A percentile compares a stretch with the other conserved stretches of the same genome.
Conservation (phyloP, 2,329 filamentous ascomycete genomes). For the Penicillium olsonii region DNA sequence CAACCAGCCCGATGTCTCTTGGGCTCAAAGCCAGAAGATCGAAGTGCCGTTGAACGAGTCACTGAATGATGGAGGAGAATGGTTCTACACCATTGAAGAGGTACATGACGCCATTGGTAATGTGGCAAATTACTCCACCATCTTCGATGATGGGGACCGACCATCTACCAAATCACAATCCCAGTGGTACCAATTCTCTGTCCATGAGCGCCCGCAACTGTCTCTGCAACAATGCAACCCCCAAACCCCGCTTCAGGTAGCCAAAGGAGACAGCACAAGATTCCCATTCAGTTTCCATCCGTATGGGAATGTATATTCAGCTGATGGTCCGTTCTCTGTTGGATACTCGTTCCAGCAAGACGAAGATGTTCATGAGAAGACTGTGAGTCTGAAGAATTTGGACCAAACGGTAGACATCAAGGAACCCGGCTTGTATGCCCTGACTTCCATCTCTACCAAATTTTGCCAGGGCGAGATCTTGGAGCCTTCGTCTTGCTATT, state of each 20-base stretch:
- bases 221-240: slow-evolving; percentile 74
- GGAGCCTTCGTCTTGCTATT: slow-evolving; percentile 89
- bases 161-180: slow-evolving; percentile 60
- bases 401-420: slow-evolving; percentile 68
- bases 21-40: slow-evolving; percentile 76
- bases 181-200: slow-evolving; percentile 75
- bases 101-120: slow-evolving; percentile 92
- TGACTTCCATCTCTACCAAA: slow-evolving; percentile 76
- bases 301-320: slow-evolving; percentile 57
- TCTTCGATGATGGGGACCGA: slow-evolving; percentile 67
- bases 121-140: slow-evolving; percentile 67
- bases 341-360: slow-evolving; percentile 74
- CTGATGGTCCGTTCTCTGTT: slow-evolving; percentile 69
- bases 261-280: slow-evolving; percentile 67
- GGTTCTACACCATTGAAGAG: slow-evolving; percentile 89
- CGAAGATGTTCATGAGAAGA: slow-evolving; percentile 58
- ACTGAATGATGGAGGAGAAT: slow-evolving; percentile 73
- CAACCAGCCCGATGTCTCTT: slow-evolving; percentile 61
- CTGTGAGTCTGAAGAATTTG: slow-evolving; percentile 57
- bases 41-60: slow-evolving; percentile 88
- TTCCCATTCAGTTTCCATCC: slow-evolving; percentile 73
- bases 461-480: slow-evolving; percentile 85
- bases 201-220: slow-evolving; percentile 81
- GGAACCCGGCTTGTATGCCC: slow-evolving; percentile 80
- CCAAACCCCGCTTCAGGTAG: slow-evolving; percentile 77